Evolutionary conservation across 2,329 filamentous ascomycete species (phyloP), one percentile per base, ranked within the genome.

Genomic region (Teratosphaeria nubilosa): DNA sequence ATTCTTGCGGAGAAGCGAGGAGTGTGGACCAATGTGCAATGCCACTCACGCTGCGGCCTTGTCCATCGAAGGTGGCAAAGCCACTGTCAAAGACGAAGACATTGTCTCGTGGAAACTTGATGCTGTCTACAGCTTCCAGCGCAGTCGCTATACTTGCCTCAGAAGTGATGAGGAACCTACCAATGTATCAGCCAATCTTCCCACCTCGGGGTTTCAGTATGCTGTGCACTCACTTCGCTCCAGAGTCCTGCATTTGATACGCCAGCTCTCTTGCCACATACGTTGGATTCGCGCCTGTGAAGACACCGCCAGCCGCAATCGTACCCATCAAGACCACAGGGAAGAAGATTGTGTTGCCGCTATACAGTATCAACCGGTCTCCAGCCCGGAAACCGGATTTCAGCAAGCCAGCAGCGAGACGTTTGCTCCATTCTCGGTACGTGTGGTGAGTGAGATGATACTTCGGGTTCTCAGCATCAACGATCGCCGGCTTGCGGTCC

Each of bases 261-360:
- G 84, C 86, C 52, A 95, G 73, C 72, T 94, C 89, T 22, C 87
- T 77, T 0, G 82, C 76, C 0, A 88, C 84, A 64, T 84, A 90
- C 5, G 78, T 79, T 0, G 87, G 86, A 60, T 90, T 90, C 1
- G 86, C 86, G 27, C 87, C 88, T 0, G 85, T 87, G 74, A 92
- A 92, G 56, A 92, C 76, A 1, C 87, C 87, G 3, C 87, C 87
- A 0, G 88, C 87, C 83, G 90, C 90, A 55, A 90, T 77, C 22
- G 87, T 78, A 16, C 88, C 88, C 71, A 90, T 78, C 56, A 91
- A 82, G 1, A 88, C 76, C 0, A 82, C 77, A 0, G 88, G 86
- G 68, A 86, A 89, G 74, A 86, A 89, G 14, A 92, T 72, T 63
- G 81, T 85, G 72, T 91, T 92, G 24, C 84, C 82, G 0, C 86